These are phyloP conservation scores for Gliomastix tumulicola DNA, from an alignment of 2,329 filamentous ascomycete genomes.

Conservation along the genomic window DNA sequence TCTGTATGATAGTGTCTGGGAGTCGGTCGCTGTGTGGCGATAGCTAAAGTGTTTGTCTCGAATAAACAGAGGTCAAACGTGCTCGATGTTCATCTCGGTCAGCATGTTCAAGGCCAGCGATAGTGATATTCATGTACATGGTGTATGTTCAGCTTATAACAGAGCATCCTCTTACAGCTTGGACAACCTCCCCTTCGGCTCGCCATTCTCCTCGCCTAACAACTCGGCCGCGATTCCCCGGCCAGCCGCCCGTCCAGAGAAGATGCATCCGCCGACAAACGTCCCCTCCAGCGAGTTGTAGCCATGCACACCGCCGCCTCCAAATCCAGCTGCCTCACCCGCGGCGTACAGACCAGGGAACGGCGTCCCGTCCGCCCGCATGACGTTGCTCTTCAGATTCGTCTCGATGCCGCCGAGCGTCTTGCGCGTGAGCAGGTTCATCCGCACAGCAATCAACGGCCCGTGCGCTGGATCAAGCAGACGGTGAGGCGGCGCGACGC, in stretches of 20 bases:
- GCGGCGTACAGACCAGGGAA: conserved; percentile 54
- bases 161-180: conserved; percentile 1
- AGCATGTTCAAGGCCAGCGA: too few relatives aligned
- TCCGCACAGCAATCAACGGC: conserved; percentile 51
- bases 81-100: too few relatives aligned
- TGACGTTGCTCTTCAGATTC: conserved; percentile 47
- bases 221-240: conserved; percentile 44
- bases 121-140: too few relatives aligned
- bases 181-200: neutral
- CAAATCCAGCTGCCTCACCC: conserved; percentile 54
- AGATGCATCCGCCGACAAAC: conserved; percentile 56
- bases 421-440: conserved; percentile 56
- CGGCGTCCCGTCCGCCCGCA: conserved; percentile 35
- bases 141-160: too few relatives aligned
- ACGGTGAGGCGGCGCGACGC: conserved; percentile 46
- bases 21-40: too few relatives aligned
- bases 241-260: conserved; percentile 51
- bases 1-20: too few relatives aligned
- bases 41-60: too few relatives aligned
- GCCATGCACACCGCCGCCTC: conserved; percentile 55
- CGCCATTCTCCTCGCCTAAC: conserved; percentile 1
- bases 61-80: too few relatives aligned
- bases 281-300: conserved; percentile 57
- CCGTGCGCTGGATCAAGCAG: conserved; percentile 47
- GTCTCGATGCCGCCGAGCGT: conserved; percentile 55